Percentiles rank a stretch among this genome's conserved stretches.
Conservation (phyloP, 495 filamentous ascomycete genomes). For the Annulohypoxylon bovei region DNA sequence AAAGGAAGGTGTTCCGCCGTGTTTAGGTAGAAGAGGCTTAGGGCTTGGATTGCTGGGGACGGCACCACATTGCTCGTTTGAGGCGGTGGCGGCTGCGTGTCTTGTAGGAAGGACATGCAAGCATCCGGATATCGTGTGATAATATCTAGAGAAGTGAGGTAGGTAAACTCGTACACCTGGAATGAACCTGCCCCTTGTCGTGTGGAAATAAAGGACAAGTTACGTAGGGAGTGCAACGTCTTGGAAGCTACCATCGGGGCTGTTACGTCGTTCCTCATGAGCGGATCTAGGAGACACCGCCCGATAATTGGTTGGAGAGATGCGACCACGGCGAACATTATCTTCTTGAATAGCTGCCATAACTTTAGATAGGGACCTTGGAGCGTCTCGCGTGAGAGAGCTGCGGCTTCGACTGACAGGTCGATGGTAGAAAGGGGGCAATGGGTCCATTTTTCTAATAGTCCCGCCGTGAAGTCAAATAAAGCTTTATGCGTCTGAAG, state of each 20-base stretch:
- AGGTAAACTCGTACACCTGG: conserved; percentile 87
- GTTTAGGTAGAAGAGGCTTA: conserved; percentile 94
- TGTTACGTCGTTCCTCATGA: conserved; percentile 55
- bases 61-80: conserved; percentile 68
- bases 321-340: conserved; percentile 82
- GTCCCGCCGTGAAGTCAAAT: conserved; percentile 71
- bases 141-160: conserved; percentile 88
- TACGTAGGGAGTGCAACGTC: conserved; percentile 79
- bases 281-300: conserved; percentile 61
- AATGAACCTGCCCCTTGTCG: conserved; percentile 74
- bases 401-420: conserved; percentile 73
- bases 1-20: conserved; percentile 85
- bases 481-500: conserved; percentile 76
- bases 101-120: conserved; percentile 74
- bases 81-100: conserved; percentile 65
- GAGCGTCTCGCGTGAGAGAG: conserved; percentile 74
- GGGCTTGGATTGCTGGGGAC: conserved; percentile 74
- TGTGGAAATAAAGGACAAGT: conserved; percentile 88
- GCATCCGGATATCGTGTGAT: conserved; percentile 77
- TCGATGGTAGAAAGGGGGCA: conserved; percentile 89
- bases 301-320: conserved; percentile 77
- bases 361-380: conserved; percentile 76
- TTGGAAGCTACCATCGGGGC: conserved; percentile 80
- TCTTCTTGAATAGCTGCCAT: conserved; percentile 83
- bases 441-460: conserved; percentile 84